Base-by-base conservation (phyloP, 208 protist species). In the Acanthamoeba lenticulata region DNA sequence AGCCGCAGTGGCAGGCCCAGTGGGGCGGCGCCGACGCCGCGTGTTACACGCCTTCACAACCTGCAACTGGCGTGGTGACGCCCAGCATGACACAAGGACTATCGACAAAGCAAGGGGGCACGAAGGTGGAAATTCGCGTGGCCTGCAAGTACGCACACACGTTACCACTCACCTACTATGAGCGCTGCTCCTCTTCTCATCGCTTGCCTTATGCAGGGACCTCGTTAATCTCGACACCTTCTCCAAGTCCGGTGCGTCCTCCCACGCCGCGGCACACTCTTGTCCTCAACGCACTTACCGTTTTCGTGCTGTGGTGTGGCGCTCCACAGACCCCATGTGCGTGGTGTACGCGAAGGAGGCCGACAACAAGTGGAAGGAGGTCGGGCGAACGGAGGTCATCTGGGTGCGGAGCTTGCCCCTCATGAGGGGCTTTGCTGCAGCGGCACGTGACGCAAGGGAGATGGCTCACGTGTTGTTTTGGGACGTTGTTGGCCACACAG, bases 201-300 rank as follows among this genome's bases (percentile, higher is more conserved):
- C 49, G 15, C 52, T 40, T 15, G 72, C 32, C 24, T 38, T 17
- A 24, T n/a, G 17, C 88, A 92, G 88, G 32, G 40, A 92, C 52
- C 60, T 92, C 9, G 88, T 77, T 5, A 57, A 92, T 27, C n/a
- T 92, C 27, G 88, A 92, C 60, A 77, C 62, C 7, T 92, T 92
- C 60, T 92, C 88, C 38, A 92, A 92, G 60, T 92, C 88, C 1
- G 88, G 88, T 92, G 77, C 27, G 85, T 40, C 24, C 6, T 86
- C 44, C 27, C 40, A 5, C 44, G 6, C 40, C 15, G 5, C 38
- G 17, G 4, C 29, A 52, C 44, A 7, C 7, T 47, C 40, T n/a
- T 81, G 13, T 81, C 40, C 69, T 81, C 69, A 11, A 5, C 40
- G 4, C 36, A 7, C 5, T 81, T 47, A 27, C 1, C 29, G 19